phyloP scores from a whole-genome alignment of 1,284 basidiomycete species.

The Sphagnurus paluster region DNA sequence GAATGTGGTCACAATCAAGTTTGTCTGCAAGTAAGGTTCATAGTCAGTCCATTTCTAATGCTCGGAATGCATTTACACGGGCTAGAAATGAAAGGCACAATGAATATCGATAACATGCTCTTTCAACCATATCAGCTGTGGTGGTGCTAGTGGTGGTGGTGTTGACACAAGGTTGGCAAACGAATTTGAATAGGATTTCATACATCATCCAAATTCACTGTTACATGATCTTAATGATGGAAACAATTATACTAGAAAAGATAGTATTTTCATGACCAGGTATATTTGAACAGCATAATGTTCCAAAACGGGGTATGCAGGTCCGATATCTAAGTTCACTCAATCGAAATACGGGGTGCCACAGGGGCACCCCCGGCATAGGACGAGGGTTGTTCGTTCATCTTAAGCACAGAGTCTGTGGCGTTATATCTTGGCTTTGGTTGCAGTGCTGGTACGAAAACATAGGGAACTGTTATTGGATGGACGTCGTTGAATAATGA shows the following conservation, averaged over 20 bases:
- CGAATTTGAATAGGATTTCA: background rate
- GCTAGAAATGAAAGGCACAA: background rate
- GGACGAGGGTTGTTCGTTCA: constrained; percentile 43
- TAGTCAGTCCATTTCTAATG: too few species aligned
- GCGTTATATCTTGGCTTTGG: constrained; percentile 46
- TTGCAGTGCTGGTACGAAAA: constrained; percentile 44
- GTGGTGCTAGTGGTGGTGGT: background rate
- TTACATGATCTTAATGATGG: too few species aligned
- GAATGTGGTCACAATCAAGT: constrained; percentile 52
- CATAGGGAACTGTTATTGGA: constrained; percentile 3
- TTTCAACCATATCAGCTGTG: constrained; percentile 4
- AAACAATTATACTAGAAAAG: background rate
- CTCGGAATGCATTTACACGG: too few species aligned
- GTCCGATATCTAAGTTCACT: constrained; percentile 28
- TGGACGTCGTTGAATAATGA: constrained; percentile 20
- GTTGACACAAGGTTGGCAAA: too few species aligned
- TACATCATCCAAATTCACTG: too few species aligned
- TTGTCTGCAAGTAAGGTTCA: constrained; percentile 35
- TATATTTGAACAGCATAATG: constrained; percentile 5
- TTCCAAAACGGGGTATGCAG: constrained; percentile 6
- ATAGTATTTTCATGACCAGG: constrained; percentile 5
- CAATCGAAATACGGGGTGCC: constrained; percentile 49
- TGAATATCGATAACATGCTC: background rate
- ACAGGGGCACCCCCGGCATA: constrained; percentile 39
- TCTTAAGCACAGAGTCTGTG: constrained; percentile 34